Percentiles rank a stretch among this genome's conserved stretches.
Evolutionary conservation across 1,284 basidiomycete species (phyloP).

Genomic region (Ustilago bromivora): DNA sequence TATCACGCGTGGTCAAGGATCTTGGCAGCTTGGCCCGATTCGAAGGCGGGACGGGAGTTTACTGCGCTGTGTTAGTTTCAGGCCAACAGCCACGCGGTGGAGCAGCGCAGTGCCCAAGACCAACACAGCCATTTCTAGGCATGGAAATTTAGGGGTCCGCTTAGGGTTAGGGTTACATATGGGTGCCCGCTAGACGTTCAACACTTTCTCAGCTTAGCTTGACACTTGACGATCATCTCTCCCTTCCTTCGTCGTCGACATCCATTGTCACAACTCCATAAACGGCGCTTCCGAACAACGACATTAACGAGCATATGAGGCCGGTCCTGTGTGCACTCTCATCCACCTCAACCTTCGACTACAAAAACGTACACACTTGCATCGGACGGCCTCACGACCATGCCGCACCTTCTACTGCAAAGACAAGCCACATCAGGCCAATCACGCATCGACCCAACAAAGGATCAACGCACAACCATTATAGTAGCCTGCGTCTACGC

Average conservation of each 20-base stretch:
- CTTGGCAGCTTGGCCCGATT: not conserved
- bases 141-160: conserved; percentile 7
- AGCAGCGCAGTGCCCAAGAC: conserved; percentile 5
- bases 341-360: not conserved
- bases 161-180: too few relatives aligned
- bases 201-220: not conserved
- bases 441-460: conserved; percentile 55
- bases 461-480: conserved; percentile 64
- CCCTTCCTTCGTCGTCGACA: not conserved
- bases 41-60: not conserved
- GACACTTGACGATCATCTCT: not conserved
- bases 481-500: conserved; percentile 67
- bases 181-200: too few relatives aligned
- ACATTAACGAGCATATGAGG: not conserved
- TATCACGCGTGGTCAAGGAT: not conserved
- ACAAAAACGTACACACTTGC: not conserved
- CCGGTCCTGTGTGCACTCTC: conserved; percentile 5
- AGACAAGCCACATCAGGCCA: conserved; percentile 10
- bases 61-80: conserved; percentile 7
- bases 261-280: not conserved
- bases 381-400: not conserved
- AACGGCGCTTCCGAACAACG: not conserved
- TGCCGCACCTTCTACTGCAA: conserved; percentile 27
- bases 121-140: conserved; percentile 4
- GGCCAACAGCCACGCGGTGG: not conserved